Percentiles rank a stretch among this genome's conserved stretches.
phyloP scores from a whole-genome alignment of 1,139 yeast genomes.

The Yamadazyma trypodendri region DNA sequence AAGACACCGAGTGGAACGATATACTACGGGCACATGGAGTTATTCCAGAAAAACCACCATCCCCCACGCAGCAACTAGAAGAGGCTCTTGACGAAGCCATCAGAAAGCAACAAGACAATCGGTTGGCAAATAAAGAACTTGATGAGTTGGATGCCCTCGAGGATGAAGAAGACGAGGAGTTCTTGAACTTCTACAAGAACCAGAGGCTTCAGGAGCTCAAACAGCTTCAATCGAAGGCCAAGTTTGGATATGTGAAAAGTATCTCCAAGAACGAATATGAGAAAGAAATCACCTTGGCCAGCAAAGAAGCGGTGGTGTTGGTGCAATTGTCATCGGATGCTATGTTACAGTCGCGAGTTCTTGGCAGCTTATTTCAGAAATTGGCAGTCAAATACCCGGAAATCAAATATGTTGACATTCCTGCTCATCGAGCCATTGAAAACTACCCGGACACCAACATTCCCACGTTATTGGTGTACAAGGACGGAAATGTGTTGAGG shows the following conservation, averaged over 20 bases:
- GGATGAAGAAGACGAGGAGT: slow-evolving; percentile 76
- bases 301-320: slow-evolving; percentile 58
- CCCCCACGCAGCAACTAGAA: slow-evolving; percentile 84
- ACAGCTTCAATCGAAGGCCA: slow-evolving; percentile 56
- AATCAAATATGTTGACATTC: slow-evolving; percentile 86
- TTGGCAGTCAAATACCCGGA: slow-evolving; percentile 68
- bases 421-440: slow-evolving; percentile 86
- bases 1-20: slow-evolving; percentile 99
- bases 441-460: slow-evolving; percentile 86
- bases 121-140: slow-evolving; percentile 70
- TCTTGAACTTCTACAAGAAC: slow-evolving; percentile 68
- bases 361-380: slow-evolving; percentile 52
- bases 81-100: slow-evolving; percentile 86
- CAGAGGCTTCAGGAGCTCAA: slow-evolving; percentile 75
- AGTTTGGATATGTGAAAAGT: slow-evolving; percentile 75
- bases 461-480: slow-evolving; percentile 85
- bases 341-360: slow-evolving; percentile 69
- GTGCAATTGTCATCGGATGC: slow-evolving; percentile 76
- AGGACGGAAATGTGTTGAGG: slow-evolving; percentile 69
- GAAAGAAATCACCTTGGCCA: slow-evolving; percentile 80
- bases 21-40: slow-evolving; percentile 85
- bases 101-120: slow-evolving; percentile 66
- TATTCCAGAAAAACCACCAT: slow-evolving; percentile 88
- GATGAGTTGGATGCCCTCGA: slow-evolving; percentile 82
- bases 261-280: slow-evolving; percentile 86